These are phyloP conservation scores for Candida cerambycidarum DNA, from an alignment of 805 yeast genomes.

Conservation along the genomic window DNA sequence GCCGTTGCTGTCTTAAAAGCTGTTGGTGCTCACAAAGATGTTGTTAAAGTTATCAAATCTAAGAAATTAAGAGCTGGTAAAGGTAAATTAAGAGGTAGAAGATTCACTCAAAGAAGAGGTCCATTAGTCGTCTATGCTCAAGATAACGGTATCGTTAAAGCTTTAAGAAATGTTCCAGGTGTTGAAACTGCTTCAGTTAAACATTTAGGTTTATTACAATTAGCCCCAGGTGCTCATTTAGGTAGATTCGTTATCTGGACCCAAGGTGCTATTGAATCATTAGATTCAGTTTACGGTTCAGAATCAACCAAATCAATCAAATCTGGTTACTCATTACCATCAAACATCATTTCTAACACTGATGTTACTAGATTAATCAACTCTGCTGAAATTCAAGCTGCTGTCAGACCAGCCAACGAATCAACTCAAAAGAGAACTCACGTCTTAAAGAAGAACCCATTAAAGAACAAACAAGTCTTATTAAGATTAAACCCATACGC, in stretches of 20 bases:
- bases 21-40: slow-evolving; percentile 98
- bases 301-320: slow-evolving; percentile 81
- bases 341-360: slow-evolving; percentile 91
- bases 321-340: slow-evolving; percentile 89
- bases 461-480: slow-evolving; percentile 96
- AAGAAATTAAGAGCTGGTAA: slow-evolving; percentile 99
- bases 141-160: slow-evolving; percentile 97
- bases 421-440: slow-evolving; percentile 89
- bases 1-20: slow-evolving; percentile 98
- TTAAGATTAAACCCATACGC: slow-evolving; percentile 99
- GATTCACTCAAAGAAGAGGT: slow-evolving; percentile 99
- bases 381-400: slow-evolving; percentile 99
- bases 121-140: slow-evolving; percentile 97
- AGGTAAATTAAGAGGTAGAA: slow-evolving; percentile 99
- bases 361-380: slow-evolving; percentile 96
- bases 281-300: slow-evolving; percentile 97
- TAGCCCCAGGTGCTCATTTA: slow-evolving; percentile 99
- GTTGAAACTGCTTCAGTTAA: slow-evolving; percentile 94
- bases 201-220: slow-evolving; percentile 92
- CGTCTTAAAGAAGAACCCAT: slow-evolving; percentile 96
- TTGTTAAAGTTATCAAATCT: slow-evolving; percentile 96
- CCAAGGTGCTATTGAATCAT: slow-evolving; percentile 94
- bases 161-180: slow-evolving; percentile 99
- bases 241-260: slow-evolving; percentile 99
- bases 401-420: slow-evolving; percentile 94